phyloP scores from a whole-genome alignment of 108 stramenopile genomes.

The Nannochloropsis salina region DNA sequence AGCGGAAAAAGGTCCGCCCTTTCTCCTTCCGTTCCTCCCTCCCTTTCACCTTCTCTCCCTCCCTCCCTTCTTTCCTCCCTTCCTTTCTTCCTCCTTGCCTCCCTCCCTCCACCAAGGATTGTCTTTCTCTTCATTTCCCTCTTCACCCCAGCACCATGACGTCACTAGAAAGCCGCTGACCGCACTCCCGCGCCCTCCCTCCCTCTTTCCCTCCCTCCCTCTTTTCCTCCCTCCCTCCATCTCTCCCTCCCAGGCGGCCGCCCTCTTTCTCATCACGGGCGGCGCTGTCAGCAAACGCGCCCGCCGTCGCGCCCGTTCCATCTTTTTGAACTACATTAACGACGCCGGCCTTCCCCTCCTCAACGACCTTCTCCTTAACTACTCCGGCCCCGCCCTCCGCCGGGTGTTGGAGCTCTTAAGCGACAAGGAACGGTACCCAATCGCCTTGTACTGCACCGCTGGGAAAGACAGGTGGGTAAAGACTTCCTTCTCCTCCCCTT shows the following conservation, averaged over 20 bases:
- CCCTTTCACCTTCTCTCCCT: not conserved
- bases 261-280: constrained; percentile 3
- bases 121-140: too few relatives aligned
- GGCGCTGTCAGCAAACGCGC: constrained; percentile 24
- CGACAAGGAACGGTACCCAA: constrained; percentile 34
- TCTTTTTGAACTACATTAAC: constrained; percentile 38
- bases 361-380: constrained; percentile 45
- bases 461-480: constrained; percentile 21
- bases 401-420: constrained; percentile 21
- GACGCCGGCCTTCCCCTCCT: constrained; percentile 45
- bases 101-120: not conserved
- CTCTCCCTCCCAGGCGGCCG: not conserved
- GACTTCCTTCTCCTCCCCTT: not conserved
- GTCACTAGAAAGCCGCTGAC: too few relatives aligned
- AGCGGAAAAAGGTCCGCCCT: constrained; percentile 37
- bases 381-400: constrained; percentile 34
- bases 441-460: constrained; percentile 50
- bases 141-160: too few relatives aligned
- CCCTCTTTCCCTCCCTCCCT: not conserved
- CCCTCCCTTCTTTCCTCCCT: not conserved
- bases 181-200: not conserved
- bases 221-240: not conserved
- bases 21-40: not conserved
- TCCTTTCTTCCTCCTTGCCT: not conserved
- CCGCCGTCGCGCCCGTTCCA: constrained; percentile 30